A percentile compares a stretch with the other conserved stretches of the same genome.
Evolutionary conservation across 768 basidiomycete genomes (phyloP).

Genomic region (Gymnopilus junonius): DNA sequence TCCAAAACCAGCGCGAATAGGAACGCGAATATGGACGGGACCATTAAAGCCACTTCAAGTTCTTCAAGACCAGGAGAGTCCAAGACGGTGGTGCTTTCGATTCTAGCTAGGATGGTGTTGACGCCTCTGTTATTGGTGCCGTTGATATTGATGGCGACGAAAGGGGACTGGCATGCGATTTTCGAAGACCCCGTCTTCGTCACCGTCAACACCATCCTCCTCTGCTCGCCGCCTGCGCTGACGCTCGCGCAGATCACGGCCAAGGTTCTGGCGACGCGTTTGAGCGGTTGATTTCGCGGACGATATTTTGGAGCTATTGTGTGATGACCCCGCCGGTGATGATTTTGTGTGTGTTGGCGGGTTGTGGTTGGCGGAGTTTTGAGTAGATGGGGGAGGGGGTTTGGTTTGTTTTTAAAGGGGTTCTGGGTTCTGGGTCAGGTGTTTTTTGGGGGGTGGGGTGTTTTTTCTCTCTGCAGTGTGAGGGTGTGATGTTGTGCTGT

Average conservation of each 20-base stretch:
- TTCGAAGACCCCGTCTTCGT: constrained; percentile 89
- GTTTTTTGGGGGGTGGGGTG: too few species aligned
- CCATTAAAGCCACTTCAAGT: too few species aligned
- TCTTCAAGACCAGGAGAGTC: constrained; percentile 66
- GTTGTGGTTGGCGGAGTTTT: constrained; percentile 63
- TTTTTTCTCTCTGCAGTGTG: too few species aligned
- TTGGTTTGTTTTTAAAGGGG: too few species aligned
- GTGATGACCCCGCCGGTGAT: constrained; percentile 87
- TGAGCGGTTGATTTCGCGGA: constrained; percentile 87
- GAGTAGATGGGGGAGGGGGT: too few species aligned
- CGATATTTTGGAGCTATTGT: constrained; percentile 94
- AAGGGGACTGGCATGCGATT: constrained; percentile 58
- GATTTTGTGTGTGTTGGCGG: constrained; percentile 78
- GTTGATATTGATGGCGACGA: constrained; percentile 66
- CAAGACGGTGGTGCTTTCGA: constrained; percentile 80
- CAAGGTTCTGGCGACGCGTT: constrained; percentile 86
- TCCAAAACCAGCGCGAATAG: too few species aligned
- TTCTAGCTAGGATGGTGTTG: constrained; percentile 86
- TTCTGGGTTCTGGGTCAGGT: too few species aligned
- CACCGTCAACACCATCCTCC: constrained; percentile 80
- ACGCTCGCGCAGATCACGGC: constrained; percentile 47
- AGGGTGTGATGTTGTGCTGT: too few species aligned
- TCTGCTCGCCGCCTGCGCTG: constrained; percentile 72
- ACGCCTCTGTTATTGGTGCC: constrained; percentile 83
- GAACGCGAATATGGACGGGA: too few species aligned